Evolutionary conservation across 163 green algal species (phyloP).

Genomic region (Coccomyxa subellipsoidea): DNA sequence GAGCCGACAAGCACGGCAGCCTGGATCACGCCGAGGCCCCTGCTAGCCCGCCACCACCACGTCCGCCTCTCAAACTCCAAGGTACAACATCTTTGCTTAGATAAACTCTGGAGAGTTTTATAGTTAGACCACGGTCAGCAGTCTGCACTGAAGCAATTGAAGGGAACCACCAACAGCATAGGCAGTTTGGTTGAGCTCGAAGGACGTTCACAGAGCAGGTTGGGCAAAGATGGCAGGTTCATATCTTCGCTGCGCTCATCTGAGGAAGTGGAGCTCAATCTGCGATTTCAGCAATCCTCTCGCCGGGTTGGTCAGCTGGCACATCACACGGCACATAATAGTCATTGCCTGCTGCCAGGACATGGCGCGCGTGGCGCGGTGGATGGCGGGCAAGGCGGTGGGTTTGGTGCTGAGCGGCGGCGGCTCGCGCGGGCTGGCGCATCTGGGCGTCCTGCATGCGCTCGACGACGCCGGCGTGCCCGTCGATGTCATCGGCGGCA

Average conservation of each 20-base stretch:
- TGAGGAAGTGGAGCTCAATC: no score
- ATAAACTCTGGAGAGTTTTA: no score
- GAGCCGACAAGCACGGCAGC: conserved; percentile 41
- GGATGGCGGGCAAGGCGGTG: conserved; percentile 71
- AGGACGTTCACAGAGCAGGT: no score
- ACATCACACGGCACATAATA: not conserved
- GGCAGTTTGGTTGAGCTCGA: no score
- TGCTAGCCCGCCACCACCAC: conserved; percentile 73
- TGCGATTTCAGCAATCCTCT: no score
- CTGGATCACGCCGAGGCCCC: conserved; percentile 55
- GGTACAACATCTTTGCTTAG: conserved; percentile 2
- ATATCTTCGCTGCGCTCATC: no score
- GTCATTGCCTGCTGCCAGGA: conserved; percentile 32
- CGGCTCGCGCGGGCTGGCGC: conserved; percentile 57
- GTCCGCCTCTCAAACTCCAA: conserved; percentile 39
- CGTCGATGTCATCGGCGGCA: conserved; percentile 73
- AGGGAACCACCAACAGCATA: no score
- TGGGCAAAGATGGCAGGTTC: no score
- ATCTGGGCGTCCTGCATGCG: conserved; percentile 74
- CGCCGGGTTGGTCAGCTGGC: no score
- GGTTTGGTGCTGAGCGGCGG: conserved; percentile 74
- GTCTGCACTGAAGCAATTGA: not conserved
- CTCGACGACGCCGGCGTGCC: conserved; percentile 69
- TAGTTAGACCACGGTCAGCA: no score
- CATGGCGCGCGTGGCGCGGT: conserved; percentile 62